These are phyloP conservation scores for Sideroxylon spinosum DNA, from an alignment of 179 eudicot species.

Conservation along the genomic window DNA sequence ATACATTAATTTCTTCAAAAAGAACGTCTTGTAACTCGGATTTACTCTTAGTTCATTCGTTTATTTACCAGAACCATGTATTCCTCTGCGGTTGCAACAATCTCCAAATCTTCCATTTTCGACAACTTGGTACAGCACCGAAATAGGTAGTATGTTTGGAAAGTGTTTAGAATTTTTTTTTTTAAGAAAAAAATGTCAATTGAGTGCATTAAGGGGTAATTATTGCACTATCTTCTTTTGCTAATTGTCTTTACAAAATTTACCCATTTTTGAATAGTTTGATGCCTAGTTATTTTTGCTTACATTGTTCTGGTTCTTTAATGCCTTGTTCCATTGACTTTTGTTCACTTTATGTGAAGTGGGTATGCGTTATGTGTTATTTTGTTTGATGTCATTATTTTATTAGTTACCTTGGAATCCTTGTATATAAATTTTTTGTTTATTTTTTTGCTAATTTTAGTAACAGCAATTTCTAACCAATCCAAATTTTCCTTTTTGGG, in stretches of 20 bases:
- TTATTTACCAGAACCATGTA: neutral
- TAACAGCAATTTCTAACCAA: neutral
- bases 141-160: neutral
- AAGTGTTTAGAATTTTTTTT: neutral
- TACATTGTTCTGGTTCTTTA: neutral
- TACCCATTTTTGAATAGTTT: constrained; percentile 4
- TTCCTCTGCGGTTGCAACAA: neutral
- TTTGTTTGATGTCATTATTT: neutral
- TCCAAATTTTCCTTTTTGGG: neutral
- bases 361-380: constrained; percentile 8
- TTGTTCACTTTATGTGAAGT: neutral
- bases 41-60: neutral
- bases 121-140: neutral
- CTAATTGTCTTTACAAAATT: neutral
- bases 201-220: neutral
- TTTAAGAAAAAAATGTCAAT: neutral
- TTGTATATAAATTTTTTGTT: neutral
- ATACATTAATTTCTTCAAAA: neutral
- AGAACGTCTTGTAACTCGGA: neutral
- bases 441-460: neutral
- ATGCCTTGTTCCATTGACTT: no score
- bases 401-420: neutral
- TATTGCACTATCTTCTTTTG: neutral
- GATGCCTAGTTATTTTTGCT: neutral
- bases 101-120: neutral